Evolutionary conservation across 2,329 filamentous ascomycete species (phyloP).

Genomic region (Beauveria varroae): DNA sequence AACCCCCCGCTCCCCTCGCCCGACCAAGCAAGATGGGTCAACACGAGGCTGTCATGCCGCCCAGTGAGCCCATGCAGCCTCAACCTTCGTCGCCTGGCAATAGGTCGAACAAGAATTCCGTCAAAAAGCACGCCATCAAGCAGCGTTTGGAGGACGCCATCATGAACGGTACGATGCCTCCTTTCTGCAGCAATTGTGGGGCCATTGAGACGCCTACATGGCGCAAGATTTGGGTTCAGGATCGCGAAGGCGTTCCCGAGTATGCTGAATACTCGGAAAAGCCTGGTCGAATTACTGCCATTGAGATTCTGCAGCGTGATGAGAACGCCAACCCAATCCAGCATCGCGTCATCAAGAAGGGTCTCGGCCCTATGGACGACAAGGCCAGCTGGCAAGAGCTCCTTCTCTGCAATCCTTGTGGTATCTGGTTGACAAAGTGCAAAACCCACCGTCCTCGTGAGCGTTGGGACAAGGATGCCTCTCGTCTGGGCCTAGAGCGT

Average conservation of each 20-base stretch:
- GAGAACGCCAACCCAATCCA: slow-evolving; percentile 53
- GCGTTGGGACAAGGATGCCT: slow-evolving; percentile 66
- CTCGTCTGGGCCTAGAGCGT: slow-evolving; percentile 43
- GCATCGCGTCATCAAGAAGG: slow-evolving; percentile 75
- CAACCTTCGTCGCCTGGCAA: slow-evolving; percentile 33
- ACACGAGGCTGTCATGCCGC: slow-evolving; percentile 33
- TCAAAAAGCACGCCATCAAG: slow-evolving; percentile 55
- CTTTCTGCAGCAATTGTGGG: slow-evolving; percentile 87
- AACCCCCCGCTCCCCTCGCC: slow-evolving; percentile 30
- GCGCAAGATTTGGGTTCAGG: slow-evolving; percentile 85
- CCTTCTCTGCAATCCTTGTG: slow-evolving; percentile 89
- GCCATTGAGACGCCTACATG: slow-evolving; percentile 94
- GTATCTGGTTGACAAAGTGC: slow-evolving; percentile 88
- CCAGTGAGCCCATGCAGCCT: slow-evolving; percentile 32
- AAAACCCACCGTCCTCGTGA: slow-evolving; percentile 75
- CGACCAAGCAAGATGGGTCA: slow-evolving; percentile 15
- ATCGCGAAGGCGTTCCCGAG: slow-evolving; percentile 60
- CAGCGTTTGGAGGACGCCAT: slow-evolving; percentile 57
- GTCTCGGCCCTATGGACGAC: slow-evolving; percentile 52
- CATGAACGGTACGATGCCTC: slow-evolving; percentile 73
- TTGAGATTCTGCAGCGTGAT: slow-evolving; percentile 59
- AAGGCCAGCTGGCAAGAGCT: slow-evolving; percentile 62
- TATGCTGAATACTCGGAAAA: slow-evolving; percentile 66
- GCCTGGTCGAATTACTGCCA: slow-evolving; percentile 65
- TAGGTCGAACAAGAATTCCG: slow-evolving; percentile 55